Conservation (phyloP, 345 rosid genomes). For the Boechera divaricarpa region DNA sequence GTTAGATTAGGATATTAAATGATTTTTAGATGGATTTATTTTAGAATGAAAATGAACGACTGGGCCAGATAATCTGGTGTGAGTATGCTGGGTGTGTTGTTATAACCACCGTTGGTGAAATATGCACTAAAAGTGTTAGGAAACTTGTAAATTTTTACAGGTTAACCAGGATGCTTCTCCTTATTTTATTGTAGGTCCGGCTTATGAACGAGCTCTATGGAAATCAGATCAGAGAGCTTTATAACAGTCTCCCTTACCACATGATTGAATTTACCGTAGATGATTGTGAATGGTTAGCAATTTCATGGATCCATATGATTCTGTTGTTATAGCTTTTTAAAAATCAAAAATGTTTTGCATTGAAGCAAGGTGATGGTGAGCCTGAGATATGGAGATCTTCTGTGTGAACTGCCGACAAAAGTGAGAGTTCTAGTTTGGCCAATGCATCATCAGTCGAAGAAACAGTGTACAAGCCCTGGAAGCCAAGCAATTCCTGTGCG, state of each 20-base stretch:
- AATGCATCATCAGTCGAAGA: slow-evolving; percentile 57
- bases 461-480: slow-evolving; percentile 50
- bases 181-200: slow-evolving; percentile 65
- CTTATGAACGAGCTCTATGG: slow-evolving; percentile 92
- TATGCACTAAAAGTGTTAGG: slow-evolving; percentile 12
- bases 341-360: slow-evolving; percentile 28
- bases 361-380: slow-evolving; percentile 83
- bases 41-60: background rate
- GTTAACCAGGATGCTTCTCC: slow-evolving; percentile 6
- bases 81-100: background rate
- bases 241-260: slow-evolving; percentile 93
- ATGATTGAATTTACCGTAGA: slow-evolving; percentile 82
- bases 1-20: background rate
- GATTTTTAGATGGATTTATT: background rate
- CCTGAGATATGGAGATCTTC: slow-evolving; percentile 81
- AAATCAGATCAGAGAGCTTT: slow-evolving; percentile 86
- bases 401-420: slow-evolving; percentile 77
- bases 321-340: background rate
- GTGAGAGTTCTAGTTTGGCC: slow-evolving; percentile 87
- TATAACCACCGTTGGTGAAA: background rate
- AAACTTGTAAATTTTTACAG: background rate
- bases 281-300: slow-evolving; percentile 79
- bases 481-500: slow-evolving; percentile 59
- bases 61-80: background rate
- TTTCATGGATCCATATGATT: slow-evolving; percentile 18